Conservation (phyloP, 192 early-diverging fungal species). For the Entophlyctis helioformis region DNA sequence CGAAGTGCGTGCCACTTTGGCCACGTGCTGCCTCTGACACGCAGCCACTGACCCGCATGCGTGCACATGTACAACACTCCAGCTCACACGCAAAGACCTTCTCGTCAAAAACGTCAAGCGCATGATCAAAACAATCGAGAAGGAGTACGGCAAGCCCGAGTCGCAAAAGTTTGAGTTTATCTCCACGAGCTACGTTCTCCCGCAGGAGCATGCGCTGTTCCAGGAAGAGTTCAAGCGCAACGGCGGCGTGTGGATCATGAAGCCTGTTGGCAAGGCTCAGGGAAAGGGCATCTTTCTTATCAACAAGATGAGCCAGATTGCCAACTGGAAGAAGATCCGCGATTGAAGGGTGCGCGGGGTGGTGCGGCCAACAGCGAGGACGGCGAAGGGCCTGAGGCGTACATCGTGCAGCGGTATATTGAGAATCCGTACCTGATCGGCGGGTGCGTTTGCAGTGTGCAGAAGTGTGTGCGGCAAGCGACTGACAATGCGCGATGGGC, state of each 20-base stretch:
- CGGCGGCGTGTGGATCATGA: constrained; percentile 57
- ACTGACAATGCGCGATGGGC: neutral
- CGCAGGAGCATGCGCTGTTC: constrained; percentile 51
- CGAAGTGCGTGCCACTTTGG: constrained; percentile 21
- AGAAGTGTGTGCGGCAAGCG: too few species aligned
- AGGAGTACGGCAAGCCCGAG: constrained; percentile 44
- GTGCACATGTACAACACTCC: neutral
- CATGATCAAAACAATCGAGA: constrained; percentile 52
- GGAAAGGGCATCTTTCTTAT: constrained; percentile 59
- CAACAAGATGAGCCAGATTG: constrained; percentile 49
- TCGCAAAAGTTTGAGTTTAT: constrained; percentile 48
- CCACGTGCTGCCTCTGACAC: too few species aligned
- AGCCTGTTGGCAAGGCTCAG: constrained; percentile 55
- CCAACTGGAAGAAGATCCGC: constrained; percentile 42
- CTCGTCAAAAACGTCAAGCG: constrained; percentile 56
- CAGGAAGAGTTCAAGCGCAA: constrained; percentile 57
- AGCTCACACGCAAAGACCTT: constrained; percentile 54
- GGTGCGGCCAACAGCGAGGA: too few species aligned
- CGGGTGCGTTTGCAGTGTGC: constrained; percentile 17
- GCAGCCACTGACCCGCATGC: too few species aligned
- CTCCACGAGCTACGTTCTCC: constrained; percentile 41
- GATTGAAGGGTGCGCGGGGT: constrained; percentile 18
- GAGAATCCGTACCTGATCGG: constrained; percentile 53
- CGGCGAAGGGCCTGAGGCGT: constrained; percentile 39
- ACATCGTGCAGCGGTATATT: constrained; percentile 53